Base-by-base conservation (phyloP, 2,329 filamentous ascomycete genomes). In the Coniochaeta pulveracea region DNA sequence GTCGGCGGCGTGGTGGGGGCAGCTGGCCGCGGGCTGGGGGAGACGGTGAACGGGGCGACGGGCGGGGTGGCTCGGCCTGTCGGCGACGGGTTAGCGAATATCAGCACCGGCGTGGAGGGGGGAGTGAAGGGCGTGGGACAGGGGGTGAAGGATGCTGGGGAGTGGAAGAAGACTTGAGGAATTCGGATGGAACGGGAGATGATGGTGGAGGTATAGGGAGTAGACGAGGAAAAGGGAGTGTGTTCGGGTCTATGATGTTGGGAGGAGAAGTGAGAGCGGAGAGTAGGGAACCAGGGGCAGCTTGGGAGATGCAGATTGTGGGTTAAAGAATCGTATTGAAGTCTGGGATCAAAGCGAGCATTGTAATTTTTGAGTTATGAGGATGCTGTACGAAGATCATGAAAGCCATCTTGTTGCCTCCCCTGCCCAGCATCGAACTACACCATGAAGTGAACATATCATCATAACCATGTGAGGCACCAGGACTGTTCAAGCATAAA, bases 71-170 rank as follows among this genome's bases (percentile, higher is more conserved):
- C 67, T 11, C 62, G 60, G 36, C 67, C 70, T 2, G 46, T 77
- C 2, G 72, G 72, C 6, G 66, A 77, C 43, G 70, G 61, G 3
- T 36, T 77, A 10, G 58, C 62, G 6, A 68, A 61, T 41, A 46
- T 72, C 6, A 69, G 69, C 5, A 64, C 59, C 2, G 71, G 71
- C 1, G 42, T 77, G 3, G 60, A 75, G 53, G 56, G 60, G 27
- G 73, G 68, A 2, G 50, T 40, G 61, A 23, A 55, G 26, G 55
- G 52, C 29, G 57, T 74, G 3, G 63, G 64, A 10, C 62, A 68
- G 51, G 69, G 71, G 0, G 63, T 69, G 6, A 70, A 76, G 52
- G 57, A 73, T 44, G 71, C 71, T 9, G 72, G 72, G 3, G 52
- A 74, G 47, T 73, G 69, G 69, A 69, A 67, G 55, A 59, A 9